Conservation (phyloP, 805 yeast species). For the Monosporozyma servazzii region DNA sequence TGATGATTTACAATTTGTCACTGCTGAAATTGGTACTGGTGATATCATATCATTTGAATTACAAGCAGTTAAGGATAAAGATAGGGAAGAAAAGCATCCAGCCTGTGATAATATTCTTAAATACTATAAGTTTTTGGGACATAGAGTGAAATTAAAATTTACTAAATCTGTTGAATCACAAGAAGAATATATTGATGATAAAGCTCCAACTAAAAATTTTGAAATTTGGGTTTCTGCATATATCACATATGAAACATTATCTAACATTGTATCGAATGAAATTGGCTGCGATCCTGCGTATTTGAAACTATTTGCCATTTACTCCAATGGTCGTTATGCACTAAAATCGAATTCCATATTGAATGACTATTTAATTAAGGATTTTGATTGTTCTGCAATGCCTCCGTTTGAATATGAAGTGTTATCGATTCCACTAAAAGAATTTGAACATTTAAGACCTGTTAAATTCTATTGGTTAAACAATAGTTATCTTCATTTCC, state of each 20-base stretch:
- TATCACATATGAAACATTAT: constrained; percentile 50
- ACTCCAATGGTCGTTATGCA: constrained; percentile 49
- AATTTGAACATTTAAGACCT: constrained; percentile 65
- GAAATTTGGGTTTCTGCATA: constrained; percentile 63
- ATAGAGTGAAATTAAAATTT: constrained; percentile 52
- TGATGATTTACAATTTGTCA: constrained; percentile 33
- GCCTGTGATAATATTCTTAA: constrained; percentile 34
- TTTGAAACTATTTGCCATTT: constrained; percentile 57
- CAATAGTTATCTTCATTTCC: constrained; percentile 61
- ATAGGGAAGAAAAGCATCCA: constrained; percentile 20
- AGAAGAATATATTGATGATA: constrained; percentile 23
- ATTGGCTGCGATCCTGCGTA: constrained; percentile 49
- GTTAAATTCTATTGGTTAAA: constrained; percentile 65
- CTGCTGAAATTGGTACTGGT: constrained; percentile 55
- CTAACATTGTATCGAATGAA: constrained; percentile 47
- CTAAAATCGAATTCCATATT: constrained; percentile 29
- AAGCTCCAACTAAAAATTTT: constrained; percentile 24
- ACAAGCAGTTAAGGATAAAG: constrained; percentile 3
- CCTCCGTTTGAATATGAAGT: constrained; percentile 64
- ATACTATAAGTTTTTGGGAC: constrained; percentile 45
- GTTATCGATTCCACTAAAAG: constrained; percentile 62
- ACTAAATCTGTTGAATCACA: constrained; percentile 17
- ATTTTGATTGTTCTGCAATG: constrained; percentile 28
- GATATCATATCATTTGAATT: constrained; percentile 44
- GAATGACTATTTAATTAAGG: constrained; percentile 31